A percentile compares a stretch with the other conserved stretches of the same genome.
Conservation (phyloP, 75 land plant genomes). For the Ceratopteris richardii region DNA sequence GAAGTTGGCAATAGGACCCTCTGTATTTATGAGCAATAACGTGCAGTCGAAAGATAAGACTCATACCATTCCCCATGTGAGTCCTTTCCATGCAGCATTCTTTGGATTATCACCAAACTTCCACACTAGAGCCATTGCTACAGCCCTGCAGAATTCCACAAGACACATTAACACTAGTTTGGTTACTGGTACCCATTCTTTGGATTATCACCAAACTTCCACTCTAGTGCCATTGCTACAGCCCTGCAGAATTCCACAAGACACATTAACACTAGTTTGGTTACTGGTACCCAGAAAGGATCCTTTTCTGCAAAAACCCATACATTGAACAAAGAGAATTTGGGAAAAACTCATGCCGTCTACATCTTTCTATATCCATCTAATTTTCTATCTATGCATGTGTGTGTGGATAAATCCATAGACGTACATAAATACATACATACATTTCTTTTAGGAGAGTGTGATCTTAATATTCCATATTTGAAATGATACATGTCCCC, state of each 20-base stretch:
- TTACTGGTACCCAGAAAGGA: neutral
- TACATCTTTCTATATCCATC: too few relatives aligned
- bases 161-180: neutral
- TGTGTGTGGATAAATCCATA: too few relatives aligned
- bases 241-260: constrained; percentile 38
- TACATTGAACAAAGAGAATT: too few relatives aligned
- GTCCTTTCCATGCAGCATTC: constrained; percentile 87
- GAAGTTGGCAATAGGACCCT: neutral
- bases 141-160: constrained; percentile 40
- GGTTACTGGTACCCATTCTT: constrained; percentile 22
- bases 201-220: constrained; percentile 85
- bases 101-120: constrained; percentile 80
- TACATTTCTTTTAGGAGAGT: too few relatives aligned
- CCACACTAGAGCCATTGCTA: constrained; percentile 96
- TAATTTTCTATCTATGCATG: too few relatives aligned
- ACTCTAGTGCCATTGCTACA: constrained; percentile 87
- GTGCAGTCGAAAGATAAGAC: too few relatives aligned
- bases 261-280: neutral
- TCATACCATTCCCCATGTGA: constrained; percentile 99
- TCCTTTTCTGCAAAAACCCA: too few relatives aligned
- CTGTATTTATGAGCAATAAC: too few relatives aligned
- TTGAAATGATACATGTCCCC: too few relatives aligned
- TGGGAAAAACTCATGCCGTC: too few relatives aligned
- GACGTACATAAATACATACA: too few relatives aligned
- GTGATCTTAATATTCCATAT: too few relatives aligned